Percentiles rank a stretch among this genome's conserved stretches.
phyloP scores from a whole-genome alignment of 306 rosid species.

The Casuarina equisetifolia region DNA sequence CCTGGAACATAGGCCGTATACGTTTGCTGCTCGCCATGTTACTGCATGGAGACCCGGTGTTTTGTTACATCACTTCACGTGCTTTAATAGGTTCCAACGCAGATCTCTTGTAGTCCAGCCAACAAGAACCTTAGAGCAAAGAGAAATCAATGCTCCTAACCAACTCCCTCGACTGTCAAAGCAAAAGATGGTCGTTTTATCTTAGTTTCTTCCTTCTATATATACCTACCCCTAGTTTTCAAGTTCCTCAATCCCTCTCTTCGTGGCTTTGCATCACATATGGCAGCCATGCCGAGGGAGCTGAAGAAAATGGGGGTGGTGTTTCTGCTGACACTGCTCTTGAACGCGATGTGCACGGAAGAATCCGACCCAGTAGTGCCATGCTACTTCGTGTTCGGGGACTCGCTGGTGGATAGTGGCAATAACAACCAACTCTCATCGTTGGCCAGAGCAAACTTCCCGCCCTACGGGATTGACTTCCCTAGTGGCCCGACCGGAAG shows the following conservation, averaged over 20 bases:
- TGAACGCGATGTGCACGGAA: conserved; percentile 31
- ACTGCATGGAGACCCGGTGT: too few relatives aligned
- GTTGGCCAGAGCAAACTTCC: conserved; percentile 73
- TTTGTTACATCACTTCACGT: background rate
- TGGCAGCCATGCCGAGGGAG: conserved; percentile 17
- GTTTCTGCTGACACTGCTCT: conserved; percentile 25
- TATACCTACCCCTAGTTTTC: conserved; percentile 25
- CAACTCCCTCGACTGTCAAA: conserved; percentile 52
- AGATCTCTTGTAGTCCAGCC: conserved; percentile 2
- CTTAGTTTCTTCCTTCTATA: conserved; percentile 30
- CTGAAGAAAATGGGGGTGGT: conserved; percentile 14
- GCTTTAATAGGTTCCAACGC: background rate
- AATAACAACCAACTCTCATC: conserved; percentile 77
- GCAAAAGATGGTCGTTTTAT: background rate
- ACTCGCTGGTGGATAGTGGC: conserved; percentile 86
- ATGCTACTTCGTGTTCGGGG: conserved; percentile 92
- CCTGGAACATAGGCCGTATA: too few relatives aligned
- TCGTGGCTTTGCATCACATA: background rate
- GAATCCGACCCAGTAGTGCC: conserved; percentile 66
- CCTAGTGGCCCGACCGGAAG: conserved; percentile 75
- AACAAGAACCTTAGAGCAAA: conserved; percentile 1
- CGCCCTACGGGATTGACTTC: conserved; percentile 85
- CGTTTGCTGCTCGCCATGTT: too few relatives aligned
- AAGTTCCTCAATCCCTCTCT: conserved; percentile 25
- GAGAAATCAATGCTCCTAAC: conserved; percentile 60